Percentiles rank a stretch among this genome's conserved stretches.
phyloP scores from a whole-genome alignment of 2,329 filamentous ascomycete species.

The Diaporthe caulivora region DNA sequence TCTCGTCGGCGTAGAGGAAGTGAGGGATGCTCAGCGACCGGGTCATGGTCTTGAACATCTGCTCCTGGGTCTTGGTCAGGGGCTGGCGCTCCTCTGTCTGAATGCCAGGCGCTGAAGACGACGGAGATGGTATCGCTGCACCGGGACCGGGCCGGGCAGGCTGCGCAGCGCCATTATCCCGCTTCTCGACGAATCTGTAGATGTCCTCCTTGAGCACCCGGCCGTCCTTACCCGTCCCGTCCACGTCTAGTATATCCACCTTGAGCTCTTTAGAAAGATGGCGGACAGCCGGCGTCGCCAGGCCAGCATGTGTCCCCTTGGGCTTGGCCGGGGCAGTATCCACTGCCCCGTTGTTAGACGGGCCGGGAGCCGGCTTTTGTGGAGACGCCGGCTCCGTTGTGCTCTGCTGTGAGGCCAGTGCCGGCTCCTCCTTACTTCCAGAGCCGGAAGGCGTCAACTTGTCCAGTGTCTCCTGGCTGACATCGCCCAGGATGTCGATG shows the following conservation, averaged over 20 bases:
- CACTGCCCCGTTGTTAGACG: conserved; percentile 25
- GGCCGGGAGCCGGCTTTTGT: conserved; percentile 38
- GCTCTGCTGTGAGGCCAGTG: conserved; percentile 12
- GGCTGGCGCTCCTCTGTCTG: conserved; percentile 77
- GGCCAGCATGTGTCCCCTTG: conserved; percentile 75
- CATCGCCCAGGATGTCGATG: conserved; percentile 89
- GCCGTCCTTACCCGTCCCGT: conserved; percentile 90
- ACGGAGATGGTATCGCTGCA: conserved; percentile 40
- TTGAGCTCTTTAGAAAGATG: conserved; percentile 85
- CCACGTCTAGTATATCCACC: conserved; percentile 81
- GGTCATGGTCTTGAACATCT: conserved; percentile 99
- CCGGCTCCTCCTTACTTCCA: conserved; percentile 10
- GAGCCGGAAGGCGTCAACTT: conserved; percentile 49
- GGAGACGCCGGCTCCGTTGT: conserved; percentile 46
- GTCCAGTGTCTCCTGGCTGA: conserved; percentile 71
- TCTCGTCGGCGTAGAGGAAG: conserved; percentile 93
- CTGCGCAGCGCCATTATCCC: conserved; percentile 54
- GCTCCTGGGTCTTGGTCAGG: conserved; percentile 83
- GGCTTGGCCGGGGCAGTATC: conserved; percentile 45
- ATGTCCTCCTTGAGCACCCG: conserved; percentile 95
- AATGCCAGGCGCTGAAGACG: conserved; percentile 52
- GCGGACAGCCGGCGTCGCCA: conserved; percentile 93
- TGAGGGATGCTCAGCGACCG: conserved; percentile 91
- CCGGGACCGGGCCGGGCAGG: conserved; percentile 19
- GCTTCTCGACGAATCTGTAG: conserved; percentile 73